Evolutionary conservation across 2,329 filamentous ascomycete species (phyloP), one percentile per base, ranked within the genome.

Genomic region (Cladosporium sp.): DNA sequence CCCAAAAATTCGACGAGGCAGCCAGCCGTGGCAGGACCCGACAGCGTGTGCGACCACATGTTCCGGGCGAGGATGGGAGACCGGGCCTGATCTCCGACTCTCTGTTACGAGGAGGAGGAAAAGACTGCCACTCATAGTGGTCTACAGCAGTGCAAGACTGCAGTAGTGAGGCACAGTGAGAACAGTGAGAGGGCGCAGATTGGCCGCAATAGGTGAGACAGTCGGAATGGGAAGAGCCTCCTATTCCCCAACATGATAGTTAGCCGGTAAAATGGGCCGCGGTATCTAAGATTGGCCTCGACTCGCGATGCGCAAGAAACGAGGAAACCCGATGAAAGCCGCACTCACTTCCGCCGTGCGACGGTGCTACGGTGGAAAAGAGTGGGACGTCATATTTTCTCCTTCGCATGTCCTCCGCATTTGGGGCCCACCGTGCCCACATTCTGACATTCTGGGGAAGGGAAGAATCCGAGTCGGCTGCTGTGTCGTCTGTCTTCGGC

Each of bases 401-500:
- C 52, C 52, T 34, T 30, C 52, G 28, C 28, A 34, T 34, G n/a
- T n/a, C n/a, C 41, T 12, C 7, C n/a, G 41, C n/a, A 44, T n/a
- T 6, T 7, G 36, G 51, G 26, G 51, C 12, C 34, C 34, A 30
- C 28, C 28, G 28, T 30, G 47, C 49, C 52, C 52, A 55, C 52
- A 55, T 32, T 10, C n/a, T 34, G 52, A 11, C 10, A 55, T 30
- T 55, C 52, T 55, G 52, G 52, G 41, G 41, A 47, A 36, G 49
- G 51, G 28, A 54, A 55, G 34, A 55, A 55, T 32, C 52, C 52
- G 52, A 55, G 52, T 55, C 52, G 28, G 28, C 52, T 30, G 52
- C 52, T 55, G 52, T 28, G 51, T 54, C 30, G 51, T 34, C 3
- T 34, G 55, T 34, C n/a, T 38, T 64, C 61, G 61, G 61, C 61